Percentiles rank a stretch among this genome's conserved stretches.
Conservation (phyloP, 1,139 yeast species). For the Candida mesenterica region DNA sequence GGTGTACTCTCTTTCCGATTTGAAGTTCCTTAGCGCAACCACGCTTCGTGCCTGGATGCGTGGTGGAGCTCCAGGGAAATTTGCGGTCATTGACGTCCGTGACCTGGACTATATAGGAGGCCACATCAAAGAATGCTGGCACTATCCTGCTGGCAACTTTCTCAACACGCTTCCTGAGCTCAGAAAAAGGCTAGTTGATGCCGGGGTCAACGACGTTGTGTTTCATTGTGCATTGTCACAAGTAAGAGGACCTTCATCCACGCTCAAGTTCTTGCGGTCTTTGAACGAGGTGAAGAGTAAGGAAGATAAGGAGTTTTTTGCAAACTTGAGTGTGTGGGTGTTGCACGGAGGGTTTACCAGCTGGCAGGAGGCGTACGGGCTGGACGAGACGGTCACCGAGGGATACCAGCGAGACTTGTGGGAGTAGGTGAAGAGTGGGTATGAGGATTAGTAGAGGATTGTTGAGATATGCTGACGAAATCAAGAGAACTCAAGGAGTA, state of each 20-base stretch:
- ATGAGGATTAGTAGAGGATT: slow-evolving; percentile 1
- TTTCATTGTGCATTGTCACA: slow-evolving; percentile 92
- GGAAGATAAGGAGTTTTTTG: slow-evolving; percentile 25
- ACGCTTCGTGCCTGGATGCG: slow-evolving; percentile 47
- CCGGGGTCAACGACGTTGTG: slow-evolving; percentile 53
- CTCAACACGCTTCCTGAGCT: slow-evolving; percentile 42
- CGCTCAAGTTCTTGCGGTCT: slow-evolving; percentile 61
- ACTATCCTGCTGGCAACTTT: slow-evolving; percentile 60
- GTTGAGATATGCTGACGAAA: too few species aligned
- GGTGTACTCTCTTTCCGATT: slow-evolving; percentile 11
- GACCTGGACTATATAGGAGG: slow-evolving; percentile 73
- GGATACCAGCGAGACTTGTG: slow-evolving; percentile 60
- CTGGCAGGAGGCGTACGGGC: slow-evolving; percentile 80
- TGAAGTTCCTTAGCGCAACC: slow-evolving; percentile 43
- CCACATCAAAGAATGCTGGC: slow-evolving; percentile 62
- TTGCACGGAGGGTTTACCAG: slow-evolving; percentile 79
- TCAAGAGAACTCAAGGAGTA: too few species aligned
- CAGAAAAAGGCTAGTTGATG: slow-evolving; percentile 29
- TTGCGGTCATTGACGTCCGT: slow-evolving; percentile 81
- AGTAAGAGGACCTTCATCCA: slow-evolving; percentile 86
- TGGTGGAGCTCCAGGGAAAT: slow-evolving; percentile 41
- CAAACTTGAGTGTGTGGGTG: slow-evolving; percentile 59
- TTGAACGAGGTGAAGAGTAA: slow-evolving; percentile 31
- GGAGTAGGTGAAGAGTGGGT: too few species aligned
- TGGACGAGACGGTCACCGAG: slow-evolving; percentile 65